Percentiles rank a stretch among this genome's conserved stretches.
Evolutionary conservation across 106 monocot species (phyloP).

Genomic region (Apostasia ramifera): DNA sequence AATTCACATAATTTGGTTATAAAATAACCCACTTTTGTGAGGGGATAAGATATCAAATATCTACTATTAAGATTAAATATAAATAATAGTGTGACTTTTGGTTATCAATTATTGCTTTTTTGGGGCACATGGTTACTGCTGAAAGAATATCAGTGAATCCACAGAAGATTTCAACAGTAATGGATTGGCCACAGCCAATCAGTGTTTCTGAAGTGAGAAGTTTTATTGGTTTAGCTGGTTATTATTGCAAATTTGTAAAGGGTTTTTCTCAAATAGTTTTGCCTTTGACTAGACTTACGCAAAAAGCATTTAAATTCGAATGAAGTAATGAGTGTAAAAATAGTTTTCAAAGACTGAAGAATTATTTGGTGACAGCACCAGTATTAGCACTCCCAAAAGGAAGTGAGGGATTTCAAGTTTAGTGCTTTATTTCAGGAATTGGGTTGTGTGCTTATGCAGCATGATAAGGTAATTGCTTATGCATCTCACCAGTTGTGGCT

Average conservation of each 20-base stretch:
- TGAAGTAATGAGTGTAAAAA: background rate
- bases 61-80: too few relatives aligned
- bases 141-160: background rate
- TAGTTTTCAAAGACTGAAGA: slow-evolving; percentile 3
- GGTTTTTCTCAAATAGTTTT: background rate
- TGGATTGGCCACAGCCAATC: background rate
- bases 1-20: too few relatives aligned
- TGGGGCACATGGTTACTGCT: background rate
- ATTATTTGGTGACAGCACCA: background rate
- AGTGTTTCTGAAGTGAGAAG: background rate
- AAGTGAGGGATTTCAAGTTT: background rate
- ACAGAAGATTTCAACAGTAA: background rate
- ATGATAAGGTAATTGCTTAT: background rate
- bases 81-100: background rate
- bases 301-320: background rate
- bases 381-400: background rate
- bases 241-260: background rate
- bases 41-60: too few relatives aligned
- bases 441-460: slow-evolving; percentile 8
- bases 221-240: background rate
- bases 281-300: background rate
- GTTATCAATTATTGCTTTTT: background rate
- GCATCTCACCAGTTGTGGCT: background rate
- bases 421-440: background rate
- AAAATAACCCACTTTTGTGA: too few relatives aligned